phyloP scores from a whole-genome alignment of 257 asterid genomes.

The Rehmannia glutinosa region DNA sequence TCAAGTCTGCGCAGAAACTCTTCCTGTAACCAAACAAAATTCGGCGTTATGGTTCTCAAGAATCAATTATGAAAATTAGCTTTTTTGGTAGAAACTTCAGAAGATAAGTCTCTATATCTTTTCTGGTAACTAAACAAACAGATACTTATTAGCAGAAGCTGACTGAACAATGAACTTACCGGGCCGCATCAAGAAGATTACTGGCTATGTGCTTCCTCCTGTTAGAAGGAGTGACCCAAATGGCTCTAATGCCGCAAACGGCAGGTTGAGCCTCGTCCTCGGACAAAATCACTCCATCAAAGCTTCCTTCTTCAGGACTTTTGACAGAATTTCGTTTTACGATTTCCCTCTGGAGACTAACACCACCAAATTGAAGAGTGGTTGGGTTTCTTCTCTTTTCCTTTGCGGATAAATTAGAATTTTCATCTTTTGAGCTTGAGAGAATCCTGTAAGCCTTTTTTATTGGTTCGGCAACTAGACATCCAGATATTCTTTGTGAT shows the following conservation, averaged over 20 bases:
- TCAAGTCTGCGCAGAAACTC: conserved; percentile 46
- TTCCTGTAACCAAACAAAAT: conserved; percentile 40
- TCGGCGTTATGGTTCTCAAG: too few relatives aligned
- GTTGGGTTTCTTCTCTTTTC: conserved; percentile 31
- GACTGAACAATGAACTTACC: conserved; percentile 34
- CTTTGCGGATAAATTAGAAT: conserved; percentile 14
- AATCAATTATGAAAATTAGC: too few relatives aligned
- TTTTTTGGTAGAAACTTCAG: too few relatives aligned
- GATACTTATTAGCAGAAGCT: neutral
- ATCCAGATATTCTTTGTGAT: conserved; percentile 65
- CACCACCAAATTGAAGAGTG: conserved; percentile 64
- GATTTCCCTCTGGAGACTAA: conserved; percentile 59
- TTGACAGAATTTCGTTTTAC: conserved; percentile 35
- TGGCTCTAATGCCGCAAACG: conserved; percentile 77
- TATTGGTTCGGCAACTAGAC: conserved; percentile 65
- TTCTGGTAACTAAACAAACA: neutral
- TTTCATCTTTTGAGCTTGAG: conserved; percentile 28
- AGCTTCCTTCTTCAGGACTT: conserved; percentile 27
- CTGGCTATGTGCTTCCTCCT: conserved; percentile 77
- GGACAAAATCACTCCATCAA: conserved; percentile 46
- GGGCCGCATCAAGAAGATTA: conserved; percentile 64
- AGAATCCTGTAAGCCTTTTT: conserved; percentile 46
- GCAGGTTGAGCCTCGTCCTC: conserved; percentile 58
- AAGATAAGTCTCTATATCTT: too few relatives aligned
- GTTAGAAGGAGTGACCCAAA: conserved; percentile 79